phyloP scores from a whole-genome alignment of 2,329 filamentous ascomycete species.

The Pyrenophora teres region DNA sequence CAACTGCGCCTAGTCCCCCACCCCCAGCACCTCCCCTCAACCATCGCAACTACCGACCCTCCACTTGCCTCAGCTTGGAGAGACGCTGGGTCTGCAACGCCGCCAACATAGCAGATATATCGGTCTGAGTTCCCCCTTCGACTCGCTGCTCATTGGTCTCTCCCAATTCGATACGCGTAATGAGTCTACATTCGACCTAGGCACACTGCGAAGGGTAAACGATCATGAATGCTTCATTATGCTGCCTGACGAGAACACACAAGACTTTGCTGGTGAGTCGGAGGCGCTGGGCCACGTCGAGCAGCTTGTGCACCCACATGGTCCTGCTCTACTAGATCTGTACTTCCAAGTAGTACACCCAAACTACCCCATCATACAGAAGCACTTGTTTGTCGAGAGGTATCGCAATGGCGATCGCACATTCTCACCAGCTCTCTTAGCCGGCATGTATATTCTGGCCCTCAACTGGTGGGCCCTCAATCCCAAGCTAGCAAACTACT shows the following conservation, averaged over 20 bases:
- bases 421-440: constrained; percentile 76
- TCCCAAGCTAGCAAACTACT: constrained; percentile 65
- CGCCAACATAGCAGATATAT: constrained; percentile 84
- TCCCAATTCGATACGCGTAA: constrained; percentile 80
- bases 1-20: constrained; percentile 46
- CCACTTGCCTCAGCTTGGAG: constrained; percentile 49
- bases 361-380: constrained; percentile 81
- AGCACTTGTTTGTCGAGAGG: constrained; percentile 77
- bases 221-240: constrained; percentile 79
- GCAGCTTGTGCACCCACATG: constrained; percentile 74
- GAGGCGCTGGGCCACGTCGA: constrained; percentile 76
- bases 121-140: constrained; percentile 80
- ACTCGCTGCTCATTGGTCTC: constrained; percentile 80
- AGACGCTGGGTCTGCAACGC: constrained; percentile 71
- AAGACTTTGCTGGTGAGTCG: constrained; percentile 70
- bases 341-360: constrained; percentile 84
- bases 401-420: constrained; percentile 73
- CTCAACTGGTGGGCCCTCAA: constrained; percentile 87
- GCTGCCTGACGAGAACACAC: constrained; percentile 73
- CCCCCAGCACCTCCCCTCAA: constrained; percentile 16
- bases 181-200: constrained; percentile 72
- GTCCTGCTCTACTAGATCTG: constrained; percentile 75
- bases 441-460: constrained; percentile 81
- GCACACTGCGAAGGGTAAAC: constrained; percentile 72
- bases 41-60: constrained; percentile 32